Base-by-base conservation (phyloP, 2,329 filamentous ascomycete species). In the Colletotrichum siamense region DNA sequence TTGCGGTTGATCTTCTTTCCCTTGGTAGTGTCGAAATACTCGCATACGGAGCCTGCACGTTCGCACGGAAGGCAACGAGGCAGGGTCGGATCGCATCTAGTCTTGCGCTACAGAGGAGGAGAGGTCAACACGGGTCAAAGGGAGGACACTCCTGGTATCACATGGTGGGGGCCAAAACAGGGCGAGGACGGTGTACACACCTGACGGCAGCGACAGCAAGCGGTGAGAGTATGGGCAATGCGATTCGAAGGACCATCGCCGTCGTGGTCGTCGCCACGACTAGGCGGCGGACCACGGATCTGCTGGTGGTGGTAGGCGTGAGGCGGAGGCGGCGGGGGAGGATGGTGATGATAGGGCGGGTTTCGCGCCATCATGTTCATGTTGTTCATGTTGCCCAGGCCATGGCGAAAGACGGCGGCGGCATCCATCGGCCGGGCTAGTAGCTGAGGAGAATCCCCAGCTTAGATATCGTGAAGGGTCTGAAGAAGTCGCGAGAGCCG, bases 11-110 rank as follows among this genome's bases (percentile, higher is more conserved):
- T 95, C 82, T 95, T 96, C 81, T 92, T 93, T 78, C 95, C 94
- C 84, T 96, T 97, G 68, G 94, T 90, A 34, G 96, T 95, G 85
- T 99, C 97, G 84, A 94, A 98, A 87, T 99, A 99, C 83, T 98
- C 96, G 90, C 97, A 99, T 77, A 93, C 91, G 34, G 96, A 95
- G 81, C 96, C 96, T 78, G 95, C 96, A 80, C 96, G 92, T 86
- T 98, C 96, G 87, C 97, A 99, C 26, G 96, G 96, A 22, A 95
- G 91, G 85, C 97, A 99, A 82, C 95, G 94, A 55, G 97, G 97
- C 26, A 99, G 91, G 16, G 95, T 95, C 6, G 97, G 95, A 86
- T 99, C 97, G 88, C 97, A 99, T 88, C 96, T 91, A 49, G 96
- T 99, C 89, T 99, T 99, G 81, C 96, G 93, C 96, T 98, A 82